Evolutionary conservation across 768 basidiomycete genomes (phyloP), one percentile per base, ranked within the genome.

Genomic region (Collybia sordida): DNA sequence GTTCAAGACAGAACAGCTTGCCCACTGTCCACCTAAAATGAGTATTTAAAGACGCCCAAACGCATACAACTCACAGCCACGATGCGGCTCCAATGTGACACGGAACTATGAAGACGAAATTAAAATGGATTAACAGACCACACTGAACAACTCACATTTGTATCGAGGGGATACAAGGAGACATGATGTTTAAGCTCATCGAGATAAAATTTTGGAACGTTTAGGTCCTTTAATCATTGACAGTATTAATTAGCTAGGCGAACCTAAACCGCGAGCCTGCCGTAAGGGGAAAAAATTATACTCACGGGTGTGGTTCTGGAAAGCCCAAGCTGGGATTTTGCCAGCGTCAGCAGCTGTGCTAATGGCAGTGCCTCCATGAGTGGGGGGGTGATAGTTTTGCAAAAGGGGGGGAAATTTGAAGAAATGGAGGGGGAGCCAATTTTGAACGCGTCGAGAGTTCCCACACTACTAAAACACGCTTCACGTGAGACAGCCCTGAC

Each of bases 1-100:
- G 56, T 59, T 81, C 77, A n/a, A 77, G 60, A 51, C 81, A 82
- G 6, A 62, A 66, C 15, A 75, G 59, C 15, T 53, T 51, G 17
- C 79, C 80, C 56, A 63, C 80, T 82, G 44, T 3, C 31, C 23
- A 11, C 8, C 17, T 3, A 34, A 19, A 31, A 14, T 31, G 9
- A 31, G 3, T 31, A 7, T 11, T 11, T 27, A 31, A 31, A 31
- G 31, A 31, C 31, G 31, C 9, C 11, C 14, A 35, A 44, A 36
- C 17, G 22, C 31, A 12, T 22, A 37, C 47, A 22, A 64, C 75
- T 68, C 57, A 79, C 78, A 71, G 56, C 74, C 70, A 47, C 45
- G 49, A 21, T 62, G 59, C 15, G 73, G 70, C 31, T 73, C 63
- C 24, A 72, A 54, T 43, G 50, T 63, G 36, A 76, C 54, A 52